Evolutionary conservation across 257 asterid species (phyloP).

Genomic region (Forsythia suspensa): DNA sequence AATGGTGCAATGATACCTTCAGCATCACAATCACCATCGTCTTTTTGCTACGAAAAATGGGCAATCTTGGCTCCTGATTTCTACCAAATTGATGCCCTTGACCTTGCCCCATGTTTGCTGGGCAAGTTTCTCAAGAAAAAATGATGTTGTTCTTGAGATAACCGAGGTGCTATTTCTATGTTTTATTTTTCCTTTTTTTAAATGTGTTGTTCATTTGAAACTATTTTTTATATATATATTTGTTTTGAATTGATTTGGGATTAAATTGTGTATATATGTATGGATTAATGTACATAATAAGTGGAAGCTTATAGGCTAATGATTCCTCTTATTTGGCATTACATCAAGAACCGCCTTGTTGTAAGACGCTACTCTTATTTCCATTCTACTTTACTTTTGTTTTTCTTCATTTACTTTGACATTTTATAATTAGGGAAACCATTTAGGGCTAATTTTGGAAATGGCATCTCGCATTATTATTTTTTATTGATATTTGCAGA

Average conservation of each 20-base stretch:
- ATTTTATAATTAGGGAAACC: not conserved
- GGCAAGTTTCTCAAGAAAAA: conserved; percentile 82
- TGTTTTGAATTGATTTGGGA: not conserved
- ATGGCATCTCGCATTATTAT: not conserved
- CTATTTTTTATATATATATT: not conserved
- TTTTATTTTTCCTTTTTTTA: not conserved
- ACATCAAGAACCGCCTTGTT: conserved; percentile 92
- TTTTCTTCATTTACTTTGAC: not conserved
- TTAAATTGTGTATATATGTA: conserved; percentile 1
- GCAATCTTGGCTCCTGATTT: conserved; percentile 59
- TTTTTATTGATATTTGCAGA: not conserved
- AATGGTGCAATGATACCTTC: conserved; percentile 15
- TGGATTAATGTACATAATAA: conserved; percentile 35
- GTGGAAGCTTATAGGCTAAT: conserved; percentile 93
- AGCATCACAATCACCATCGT: conserved; percentile 21
- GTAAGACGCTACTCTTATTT: conserved; percentile 39
- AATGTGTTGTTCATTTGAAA: not conserved
- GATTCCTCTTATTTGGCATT: conserved; percentile 94
- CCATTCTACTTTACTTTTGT: not conserved
- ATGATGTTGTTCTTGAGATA: conserved; percentile 81
- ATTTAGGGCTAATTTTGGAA: not conserved
- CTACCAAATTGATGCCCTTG: conserved; percentile 87
- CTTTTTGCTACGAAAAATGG: conserved; percentile 30
- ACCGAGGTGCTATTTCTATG: conserved; percentile 56
- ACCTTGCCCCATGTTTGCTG: conserved; percentile 94